Conservation (phyloP, 345 rosid genomes). For the Brassica juncea region DNA sequence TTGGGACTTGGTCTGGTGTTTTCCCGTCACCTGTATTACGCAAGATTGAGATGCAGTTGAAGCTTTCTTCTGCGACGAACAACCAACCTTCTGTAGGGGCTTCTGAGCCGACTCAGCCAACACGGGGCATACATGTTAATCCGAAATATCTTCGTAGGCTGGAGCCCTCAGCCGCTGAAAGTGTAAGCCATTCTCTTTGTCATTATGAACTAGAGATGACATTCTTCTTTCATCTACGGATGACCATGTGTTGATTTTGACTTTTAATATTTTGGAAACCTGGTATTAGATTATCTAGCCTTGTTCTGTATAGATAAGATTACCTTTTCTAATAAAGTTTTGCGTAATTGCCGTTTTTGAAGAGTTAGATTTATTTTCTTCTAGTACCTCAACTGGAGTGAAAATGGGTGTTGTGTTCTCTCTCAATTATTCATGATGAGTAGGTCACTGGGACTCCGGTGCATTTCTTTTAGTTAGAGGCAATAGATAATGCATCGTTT, state of each 20-base stretch:
- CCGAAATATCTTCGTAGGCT: conserved; percentile 88
- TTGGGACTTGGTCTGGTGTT: conserved; percentile 93
- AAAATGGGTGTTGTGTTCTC: conserved; percentile 6
- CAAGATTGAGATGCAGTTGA: conserved; percentile 73
- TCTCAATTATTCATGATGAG: conserved; percentile 6
- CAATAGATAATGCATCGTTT: background rate
- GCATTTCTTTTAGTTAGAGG: conserved; percentile 20
- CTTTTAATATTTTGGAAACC: background rate
- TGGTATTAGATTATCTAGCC: conserved; percentile 13
- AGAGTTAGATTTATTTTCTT: conserved; percentile 15
- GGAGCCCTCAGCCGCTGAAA: conserved; percentile 65
- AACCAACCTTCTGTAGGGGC: conserved; percentile 59
- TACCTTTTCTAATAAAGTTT: background rate
- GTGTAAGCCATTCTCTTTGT: conserved; percentile 54
- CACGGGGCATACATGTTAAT: conserved; percentile 95
- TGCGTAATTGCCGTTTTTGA: background rate
- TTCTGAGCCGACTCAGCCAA: conserved; percentile 76
- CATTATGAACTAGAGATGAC: background rate
- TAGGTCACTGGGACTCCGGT: background rate
- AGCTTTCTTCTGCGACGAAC: conserved; percentile 53
- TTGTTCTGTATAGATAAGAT: conserved; percentile 2
- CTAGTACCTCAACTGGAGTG: conserved; percentile 8
- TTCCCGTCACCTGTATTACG: conserved; percentile 70
- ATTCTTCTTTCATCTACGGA: conserved; percentile 8
- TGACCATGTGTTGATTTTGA: background rate